phyloP scores from a whole-genome alignment of 192 early-diverging fungal genomes.

The Mortierella claussenii region DNA sequence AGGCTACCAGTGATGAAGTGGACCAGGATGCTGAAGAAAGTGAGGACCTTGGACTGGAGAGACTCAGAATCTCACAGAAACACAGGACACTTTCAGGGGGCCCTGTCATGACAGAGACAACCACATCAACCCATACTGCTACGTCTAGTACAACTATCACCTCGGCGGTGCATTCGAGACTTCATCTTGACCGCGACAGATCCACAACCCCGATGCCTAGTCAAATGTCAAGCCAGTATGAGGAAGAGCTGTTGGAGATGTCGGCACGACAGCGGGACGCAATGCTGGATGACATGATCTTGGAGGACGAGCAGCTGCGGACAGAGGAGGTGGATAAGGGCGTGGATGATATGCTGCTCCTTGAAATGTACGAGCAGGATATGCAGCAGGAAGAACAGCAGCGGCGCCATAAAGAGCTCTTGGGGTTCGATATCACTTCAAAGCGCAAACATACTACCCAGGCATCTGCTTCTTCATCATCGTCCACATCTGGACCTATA shows the following conservation, averaged over 20 bases:
- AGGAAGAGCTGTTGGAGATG: slow-evolving; percentile 48
- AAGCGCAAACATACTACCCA: slow-evolving; percentile 11
- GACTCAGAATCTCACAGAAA: slow-evolving; percentile 38
- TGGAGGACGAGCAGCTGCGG: slow-evolving; percentile 23
- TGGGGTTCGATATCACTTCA: background rate
- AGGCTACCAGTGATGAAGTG: background rate
- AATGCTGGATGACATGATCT: slow-evolving; percentile 32
- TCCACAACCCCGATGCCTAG: background rate
- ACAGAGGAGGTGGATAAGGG: slow-evolving; percentile 28
- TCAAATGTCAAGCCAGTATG: slow-evolving; percentile 19
- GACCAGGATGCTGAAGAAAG: background rate
- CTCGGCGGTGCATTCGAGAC: slow-evolving; percentile 7
- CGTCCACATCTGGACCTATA: no score
- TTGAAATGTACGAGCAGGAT: slow-evolving; percentile 28
- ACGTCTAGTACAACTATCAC: slow-evolving; percentile 42
- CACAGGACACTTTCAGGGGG: slow-evolving; percentile 36
- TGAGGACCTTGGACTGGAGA: slow-evolving; percentile 35
- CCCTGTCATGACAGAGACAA: background rate
- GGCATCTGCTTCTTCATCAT: no score
- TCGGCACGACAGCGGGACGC: slow-evolving; percentile 44
- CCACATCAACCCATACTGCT: slow-evolving; percentile 21
- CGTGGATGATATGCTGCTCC: slow-evolving; percentile 10
- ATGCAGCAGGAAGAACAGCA: slow-evolving; percentile 3
- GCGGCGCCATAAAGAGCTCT: background rate
- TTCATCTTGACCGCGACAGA: slow-evolving; percentile 4